phyloP scores from a whole-genome alignment of 225 moss, liverwort and hornwort species.

The Sphagnum tenellum region DNA sequence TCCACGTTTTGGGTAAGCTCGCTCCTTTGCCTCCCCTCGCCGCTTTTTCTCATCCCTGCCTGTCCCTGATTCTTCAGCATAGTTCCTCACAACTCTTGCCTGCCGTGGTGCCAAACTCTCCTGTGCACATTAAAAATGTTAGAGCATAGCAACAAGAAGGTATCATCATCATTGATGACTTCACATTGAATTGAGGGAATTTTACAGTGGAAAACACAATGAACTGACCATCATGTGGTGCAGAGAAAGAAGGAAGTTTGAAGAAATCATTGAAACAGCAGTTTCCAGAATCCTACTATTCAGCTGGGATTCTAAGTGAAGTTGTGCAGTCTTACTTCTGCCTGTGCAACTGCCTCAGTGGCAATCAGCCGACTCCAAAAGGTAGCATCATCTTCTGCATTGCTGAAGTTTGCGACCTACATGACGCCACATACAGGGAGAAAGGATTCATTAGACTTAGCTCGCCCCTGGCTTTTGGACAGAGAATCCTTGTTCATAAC shows the following conservation, averaged over 20 bases:
- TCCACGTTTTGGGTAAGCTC: conserved; percentile 51
- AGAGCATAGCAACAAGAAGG: conserved; percentile 13
- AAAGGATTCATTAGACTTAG: too few species aligned
- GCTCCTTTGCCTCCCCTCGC: conserved; percentile 73
- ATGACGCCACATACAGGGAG: background rate
- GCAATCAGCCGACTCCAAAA: conserved; percentile 99
- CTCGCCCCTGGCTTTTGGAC: too few species aligned
- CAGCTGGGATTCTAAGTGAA: too few species aligned
- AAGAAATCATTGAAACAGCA: too few species aligned
- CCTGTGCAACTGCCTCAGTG: conserved; percentile 72
- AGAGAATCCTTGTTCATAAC: too few species aligned
- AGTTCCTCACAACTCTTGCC: conserved; percentile 76
- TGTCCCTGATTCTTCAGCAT: conserved; percentile 64
- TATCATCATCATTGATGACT: background rate
- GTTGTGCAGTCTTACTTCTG: conserved; percentile 40
- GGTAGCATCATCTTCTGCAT: conserved; percentile 94
- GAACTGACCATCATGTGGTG: too few species aligned
- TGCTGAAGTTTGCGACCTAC: conserved; percentile 98
- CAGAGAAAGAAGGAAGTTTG: too few species aligned
- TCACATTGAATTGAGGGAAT: too few species aligned
- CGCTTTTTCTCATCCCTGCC: conserved; percentile 71
- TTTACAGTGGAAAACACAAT: too few species aligned
- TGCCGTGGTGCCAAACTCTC: conserved; percentile 65
- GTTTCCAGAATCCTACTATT: too few species aligned
- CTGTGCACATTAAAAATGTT: conserved; percentile 41